phyloP scores from a whole-genome alignment of 75 land plant genomes.

The Ceratopteris richardii region DNA sequence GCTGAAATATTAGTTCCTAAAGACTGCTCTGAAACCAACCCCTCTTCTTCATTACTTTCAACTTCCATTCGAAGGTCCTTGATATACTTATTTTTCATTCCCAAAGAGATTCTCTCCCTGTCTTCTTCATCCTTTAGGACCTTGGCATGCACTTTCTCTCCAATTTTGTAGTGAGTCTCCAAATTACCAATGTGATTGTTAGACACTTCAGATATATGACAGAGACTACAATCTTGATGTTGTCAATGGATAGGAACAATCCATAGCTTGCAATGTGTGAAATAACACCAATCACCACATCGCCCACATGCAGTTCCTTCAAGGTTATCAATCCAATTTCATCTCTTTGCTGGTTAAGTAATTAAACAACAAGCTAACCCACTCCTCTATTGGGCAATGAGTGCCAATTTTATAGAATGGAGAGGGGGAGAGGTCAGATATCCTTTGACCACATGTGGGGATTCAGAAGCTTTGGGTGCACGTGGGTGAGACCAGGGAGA shows the following conservation, averaged over 20 bases:
- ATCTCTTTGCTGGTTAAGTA: neutral
- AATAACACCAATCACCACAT: conserved; percentile 53
- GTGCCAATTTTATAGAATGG: no score
- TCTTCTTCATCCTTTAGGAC: conserved; percentile 79
- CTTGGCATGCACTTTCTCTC: conserved; percentile 63
- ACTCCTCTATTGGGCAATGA: no score
- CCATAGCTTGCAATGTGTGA: conserved; percentile 61
- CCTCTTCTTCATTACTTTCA: no score
- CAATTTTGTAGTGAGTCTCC: conserved; percentile 41
- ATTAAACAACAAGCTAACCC: no score
- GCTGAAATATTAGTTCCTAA: no score
- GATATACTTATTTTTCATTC: conserved; percentile 68
- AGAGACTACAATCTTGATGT: conserved; percentile 59
- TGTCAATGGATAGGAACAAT: conserved; percentile 55
- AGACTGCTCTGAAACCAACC: no score
- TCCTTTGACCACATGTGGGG: no score
- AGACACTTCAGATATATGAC: conserved; percentile 76
- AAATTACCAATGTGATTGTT: conserved; percentile 44
- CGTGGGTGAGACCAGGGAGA: no score
- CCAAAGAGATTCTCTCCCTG: no score
- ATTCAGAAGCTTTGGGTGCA: no score
- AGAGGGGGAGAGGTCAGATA: no score
- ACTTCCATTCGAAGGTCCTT: no score
- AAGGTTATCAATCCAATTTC: conserved; percentile 12
- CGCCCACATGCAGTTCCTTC: conserved; percentile 45